Evolutionary conservation across 768 basidiomycete species (phyloP).

Genomic region (Tubosaeta sp.): DNA sequence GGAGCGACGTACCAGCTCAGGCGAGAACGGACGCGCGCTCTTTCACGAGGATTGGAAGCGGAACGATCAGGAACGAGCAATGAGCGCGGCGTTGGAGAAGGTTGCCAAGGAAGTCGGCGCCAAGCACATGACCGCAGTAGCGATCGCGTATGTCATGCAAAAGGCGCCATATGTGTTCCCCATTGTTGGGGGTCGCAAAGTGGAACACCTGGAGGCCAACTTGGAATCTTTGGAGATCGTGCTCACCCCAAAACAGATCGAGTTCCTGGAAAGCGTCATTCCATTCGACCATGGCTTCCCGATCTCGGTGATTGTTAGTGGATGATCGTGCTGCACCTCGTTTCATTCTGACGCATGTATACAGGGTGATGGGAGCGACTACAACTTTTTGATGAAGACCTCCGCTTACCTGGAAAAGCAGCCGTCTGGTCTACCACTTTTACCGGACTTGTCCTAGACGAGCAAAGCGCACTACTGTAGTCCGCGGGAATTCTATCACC

Average conservation of each 20-base stretch:
- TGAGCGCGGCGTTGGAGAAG: constrained; percentile 44
- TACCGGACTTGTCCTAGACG: background rate
- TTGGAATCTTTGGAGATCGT: constrained; percentile 46
- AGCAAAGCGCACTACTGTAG: background rate
- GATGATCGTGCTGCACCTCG: background rate
- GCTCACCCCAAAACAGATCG: constrained; percentile 43
- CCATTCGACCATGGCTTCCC: constrained; percentile 50
- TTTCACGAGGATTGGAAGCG: constrained; percentile 40
- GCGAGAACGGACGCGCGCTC: constrained; percentile 24
- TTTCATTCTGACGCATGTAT: background rate
- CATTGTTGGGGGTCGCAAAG: constrained; percentile 48
- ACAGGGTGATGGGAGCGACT: constrained; percentile 28
- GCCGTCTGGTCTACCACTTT: constrained; percentile 1
- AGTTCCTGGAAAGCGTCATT: constrained; percentile 38
- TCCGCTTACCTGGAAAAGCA: constrained; percentile 20
- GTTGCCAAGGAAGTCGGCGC: constrained; percentile 49
- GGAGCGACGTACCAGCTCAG: constrained; percentile 20
- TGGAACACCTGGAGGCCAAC: constrained; percentile 49
- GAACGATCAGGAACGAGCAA: constrained; percentile 39
- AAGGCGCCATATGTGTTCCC: constrained; percentile 53
- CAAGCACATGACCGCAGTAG: constrained; percentile 40
- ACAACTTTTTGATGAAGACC: constrained; percentile 8
- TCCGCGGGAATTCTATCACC: background rate
- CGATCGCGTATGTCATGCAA: constrained; percentile 49
- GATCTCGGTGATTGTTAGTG: constrained; percentile 25